Percentiles rank a stretch among this genome's conserved stretches.
phyloP scores from a whole-genome alignment of 495 filamentous ascomycete genomes.

The Lasiosphaeria hispida region DNA sequence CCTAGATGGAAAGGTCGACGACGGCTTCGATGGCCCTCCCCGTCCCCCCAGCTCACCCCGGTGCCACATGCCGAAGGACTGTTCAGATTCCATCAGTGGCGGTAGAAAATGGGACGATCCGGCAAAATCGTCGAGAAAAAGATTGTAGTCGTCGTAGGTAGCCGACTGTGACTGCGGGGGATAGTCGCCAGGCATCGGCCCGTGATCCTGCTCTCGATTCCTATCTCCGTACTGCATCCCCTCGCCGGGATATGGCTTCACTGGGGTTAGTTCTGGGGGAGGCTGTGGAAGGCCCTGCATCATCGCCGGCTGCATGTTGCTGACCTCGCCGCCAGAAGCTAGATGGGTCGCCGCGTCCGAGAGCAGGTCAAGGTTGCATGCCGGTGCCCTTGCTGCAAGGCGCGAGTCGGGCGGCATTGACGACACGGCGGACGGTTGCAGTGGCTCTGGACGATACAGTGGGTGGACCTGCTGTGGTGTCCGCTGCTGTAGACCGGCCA shows the following conservation, averaged over 20 bases:
- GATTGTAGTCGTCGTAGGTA: slow-evolving; percentile 46
- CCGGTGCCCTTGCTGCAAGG: slow-evolving; percentile 40
- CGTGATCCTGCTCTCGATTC: slow-evolving; percentile 40
- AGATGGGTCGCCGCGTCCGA: slow-evolving; percentile 53
- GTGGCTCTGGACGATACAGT: slow-evolving; percentile 37
- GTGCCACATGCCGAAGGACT: slow-evolving; percentile 44
- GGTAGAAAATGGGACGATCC: slow-evolving; percentile 48
- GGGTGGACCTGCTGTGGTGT: slow-evolving; percentile 19
- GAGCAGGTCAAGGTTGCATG: slow-evolving; percentile 51
- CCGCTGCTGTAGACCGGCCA: slow-evolving; percentile 40
- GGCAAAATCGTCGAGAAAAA: slow-evolving; percentile 53
- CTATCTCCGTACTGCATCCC: slow-evolving; percentile 42
- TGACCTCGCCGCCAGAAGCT: slow-evolving; percentile 48
- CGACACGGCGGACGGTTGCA: slow-evolving; percentile 37
- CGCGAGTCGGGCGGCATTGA: slow-evolving; percentile 42
- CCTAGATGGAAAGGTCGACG: slow-evolving; percentile 66
- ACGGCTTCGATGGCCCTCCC: slow-evolving; percentile 47
- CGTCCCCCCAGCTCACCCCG: slow-evolving; percentile 39
- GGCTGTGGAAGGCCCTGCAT: slow-evolving; percentile 41
- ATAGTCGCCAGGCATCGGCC: slow-evolving; percentile 38
- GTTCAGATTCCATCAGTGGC: slow-evolving; percentile 47
- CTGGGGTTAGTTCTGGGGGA: slow-evolving; percentile 36
- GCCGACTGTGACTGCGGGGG: slow-evolving; percentile 37
- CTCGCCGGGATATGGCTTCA: slow-evolving; percentile 45
- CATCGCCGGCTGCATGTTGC: slow-evolving; percentile 44